Evolutionary conservation across 257 asterid species (phyloP), one percentile per base, ranked within the genome.

Genomic region (Sherardia arvensis): DNA sequence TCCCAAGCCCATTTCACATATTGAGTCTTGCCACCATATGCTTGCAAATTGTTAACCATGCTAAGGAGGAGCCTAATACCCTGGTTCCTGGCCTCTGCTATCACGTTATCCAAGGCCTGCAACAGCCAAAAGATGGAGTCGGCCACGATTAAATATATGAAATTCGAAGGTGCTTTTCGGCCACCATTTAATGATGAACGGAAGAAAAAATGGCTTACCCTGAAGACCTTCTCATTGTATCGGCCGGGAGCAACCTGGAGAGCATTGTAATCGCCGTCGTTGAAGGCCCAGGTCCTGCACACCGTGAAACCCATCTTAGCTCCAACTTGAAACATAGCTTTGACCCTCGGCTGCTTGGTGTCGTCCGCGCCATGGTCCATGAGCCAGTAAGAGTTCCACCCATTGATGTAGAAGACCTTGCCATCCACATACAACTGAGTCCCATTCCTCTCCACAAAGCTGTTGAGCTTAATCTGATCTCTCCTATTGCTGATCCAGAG

Each of bases 1-100:
- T 93, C 96, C 99, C 97, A 93, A 2, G 99, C 99, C 99, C 99
- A 93, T 83, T 90, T 85, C 28, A 93, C 96, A 73, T 90, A 93
- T 67, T 87, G 99, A 29, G 94, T 85, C 71, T 90, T 93, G 48
- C 99, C 99, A 59, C 99, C 99, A 58, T 84, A 93, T 6, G 97
- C 97, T 83, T 90, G 93, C 81, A 93, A 81, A 79, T 93, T 93
- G 72, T 93, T 93, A 30, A 93, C 97, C 77, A 93, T 79, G 74
- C 92, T 77, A 21, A 93, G 78, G 49, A 90, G 60, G 26, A 93
- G 80, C 82, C 99, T 81, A 54, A 93, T 74, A 30, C 99, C 96
- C 66, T 80, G 63, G 64, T 75, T 71, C 61, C 86, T 76, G 23
- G 96, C 79, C 83, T 93, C 99, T 7, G 96, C 96, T 66, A 93